A percentile compares a stretch with the other conserved stretches of the same genome.
Evolutionary conservation across 768 basidiomycete species (phyloP).

Genomic region (Serendipita sp.): DNA sequence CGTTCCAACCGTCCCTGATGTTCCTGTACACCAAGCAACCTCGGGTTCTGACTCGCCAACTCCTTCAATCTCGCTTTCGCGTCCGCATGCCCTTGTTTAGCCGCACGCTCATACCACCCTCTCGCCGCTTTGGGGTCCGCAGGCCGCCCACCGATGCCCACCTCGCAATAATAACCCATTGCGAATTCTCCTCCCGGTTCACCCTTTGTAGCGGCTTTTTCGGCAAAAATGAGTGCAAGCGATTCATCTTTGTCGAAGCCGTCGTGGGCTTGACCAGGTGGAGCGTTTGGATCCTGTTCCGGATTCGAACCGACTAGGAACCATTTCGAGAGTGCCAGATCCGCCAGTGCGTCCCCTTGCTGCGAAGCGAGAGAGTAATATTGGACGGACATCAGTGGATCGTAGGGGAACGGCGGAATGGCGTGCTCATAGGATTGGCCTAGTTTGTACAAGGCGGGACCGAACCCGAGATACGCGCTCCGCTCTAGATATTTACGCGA

Average conservation of each 20-base stretch:
- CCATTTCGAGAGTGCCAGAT: conserved; percentile 96
- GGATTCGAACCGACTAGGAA: conserved; percentile 70
- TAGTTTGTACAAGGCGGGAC: conserved; percentile 76
- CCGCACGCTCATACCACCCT: conserved; percentile 25
- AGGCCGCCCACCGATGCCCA: conserved; percentile 59
- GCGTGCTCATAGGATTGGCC: conserved; percentile 91
- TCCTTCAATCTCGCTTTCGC: conserved; percentile 59
- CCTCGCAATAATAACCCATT: conserved; percentile 88
- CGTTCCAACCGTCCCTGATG: conserved; percentile 52
- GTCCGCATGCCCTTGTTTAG: conserved; percentile 64
- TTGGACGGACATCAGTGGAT: conserved; percentile 77
- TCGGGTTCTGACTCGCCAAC: conserved; percentile 23
- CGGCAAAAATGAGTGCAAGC: conserved; percentile 77
- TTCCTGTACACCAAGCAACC: conserved; percentile 43
- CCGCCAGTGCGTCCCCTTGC: conserved; percentile 79
- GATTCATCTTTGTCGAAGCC: conserved; percentile 76
- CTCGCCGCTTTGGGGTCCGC: conserved; percentile 18
- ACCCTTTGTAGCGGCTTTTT: conserved; percentile 63
- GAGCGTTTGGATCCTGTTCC: conserved; percentile 3
- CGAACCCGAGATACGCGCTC: conserved; percentile 70
- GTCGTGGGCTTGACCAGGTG: conserved; percentile 21
- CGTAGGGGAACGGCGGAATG: conserved; percentile 66
- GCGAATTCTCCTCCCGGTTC: conserved; percentile 82
- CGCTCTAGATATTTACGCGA: conserved; percentile 66
- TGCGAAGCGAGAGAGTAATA: conserved; percentile 52